Conservation (phyloP, 768 basidiomycete genomes). For the Trametes elegans region DNA sequence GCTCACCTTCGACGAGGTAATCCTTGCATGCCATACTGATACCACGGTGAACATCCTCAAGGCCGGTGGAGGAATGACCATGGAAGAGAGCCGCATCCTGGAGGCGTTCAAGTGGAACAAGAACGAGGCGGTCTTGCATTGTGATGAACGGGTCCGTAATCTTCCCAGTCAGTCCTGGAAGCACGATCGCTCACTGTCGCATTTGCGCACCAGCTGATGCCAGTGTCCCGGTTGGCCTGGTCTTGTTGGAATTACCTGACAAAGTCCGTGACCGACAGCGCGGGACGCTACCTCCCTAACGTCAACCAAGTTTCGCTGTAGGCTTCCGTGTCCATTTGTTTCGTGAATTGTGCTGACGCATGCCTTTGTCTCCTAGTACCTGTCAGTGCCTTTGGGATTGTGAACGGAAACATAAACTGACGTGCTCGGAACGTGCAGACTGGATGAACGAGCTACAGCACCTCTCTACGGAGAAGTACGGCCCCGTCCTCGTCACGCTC, state of each 20-base stretch:
- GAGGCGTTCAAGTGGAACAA: slow-evolving; percentile 61
- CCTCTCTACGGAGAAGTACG: slow-evolving; percentile 50
- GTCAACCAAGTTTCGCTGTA: slow-evolving; percentile 62
- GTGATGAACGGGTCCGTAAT: slow-evolving; percentile 51
- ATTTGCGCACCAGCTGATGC: slow-evolving; percentile 56
- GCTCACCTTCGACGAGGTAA: slow-evolving; percentile 63
- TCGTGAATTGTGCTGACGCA: too few species aligned
- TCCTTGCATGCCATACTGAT: slow-evolving; percentile 73
- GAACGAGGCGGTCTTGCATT: slow-evolving; percentile 69
- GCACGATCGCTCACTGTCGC: background rate
- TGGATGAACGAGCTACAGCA: slow-evolving; percentile 78
- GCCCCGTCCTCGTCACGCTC: slow-evolving; percentile 68
- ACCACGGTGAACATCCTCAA: slow-evolving; percentile 51
- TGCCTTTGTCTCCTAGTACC: background rate
- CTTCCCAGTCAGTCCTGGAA: background rate
- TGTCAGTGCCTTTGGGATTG: background rate
- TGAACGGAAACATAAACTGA: background rate
- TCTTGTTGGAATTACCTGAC: slow-evolving; percentile 83
- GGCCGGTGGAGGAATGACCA: slow-evolving; percentile 47
- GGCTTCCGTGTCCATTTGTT: too few species aligned
- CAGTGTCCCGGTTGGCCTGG: slow-evolving; percentile 57
- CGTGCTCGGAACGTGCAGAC: slow-evolving; percentile 38
- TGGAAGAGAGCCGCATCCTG: slow-evolving; percentile 55
- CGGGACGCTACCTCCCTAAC: slow-evolving; percentile 43
- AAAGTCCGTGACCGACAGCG: slow-evolving; percentile 36